Conservation (phyloP, 352 stramenopile species). For the Labyrinthula sp. region DNA sequence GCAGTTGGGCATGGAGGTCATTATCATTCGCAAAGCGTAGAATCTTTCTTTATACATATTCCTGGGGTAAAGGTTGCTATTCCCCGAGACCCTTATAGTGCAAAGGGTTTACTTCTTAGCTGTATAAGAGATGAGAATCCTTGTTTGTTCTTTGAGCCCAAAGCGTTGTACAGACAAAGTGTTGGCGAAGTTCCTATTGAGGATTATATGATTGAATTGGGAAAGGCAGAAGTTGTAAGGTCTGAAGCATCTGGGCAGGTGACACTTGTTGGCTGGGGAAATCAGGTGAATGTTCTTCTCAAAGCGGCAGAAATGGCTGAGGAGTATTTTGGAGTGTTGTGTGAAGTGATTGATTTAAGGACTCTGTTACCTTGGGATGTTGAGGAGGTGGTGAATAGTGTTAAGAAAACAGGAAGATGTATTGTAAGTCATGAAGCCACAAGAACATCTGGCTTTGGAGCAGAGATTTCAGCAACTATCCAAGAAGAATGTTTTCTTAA, state of each 20-base stretch:
- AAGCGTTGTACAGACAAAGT: constrained; percentile 69
- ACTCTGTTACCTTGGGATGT: constrained; percentile 91
- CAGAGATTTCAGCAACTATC: constrained; percentile 77
- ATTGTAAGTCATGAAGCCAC: constrained; percentile 88
- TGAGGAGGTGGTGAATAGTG: constrained; percentile 71
- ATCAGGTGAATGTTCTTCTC: constrained; percentile 58
- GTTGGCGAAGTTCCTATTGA: constrained; percentile 80
- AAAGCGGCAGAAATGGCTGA: constrained; percentile 59
- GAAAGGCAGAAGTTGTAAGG: constrained; percentile 77
- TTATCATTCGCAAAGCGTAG: constrained; percentile 74
- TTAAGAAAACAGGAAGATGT: constrained; percentile 85
- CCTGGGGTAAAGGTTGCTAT: constrained; percentile 91
- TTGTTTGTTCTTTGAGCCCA: constrained; percentile 92
- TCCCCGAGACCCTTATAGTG: constrained; percentile 66
- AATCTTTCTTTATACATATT: constrained; percentile 88
- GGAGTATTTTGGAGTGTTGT: constrained; percentile 66
- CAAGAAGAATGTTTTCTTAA: constrained; percentile 75
- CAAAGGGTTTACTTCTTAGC: constrained; percentile 81
- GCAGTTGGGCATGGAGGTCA: constrained; percentile 72
- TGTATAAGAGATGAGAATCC: constrained; percentile 85
- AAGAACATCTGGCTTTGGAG: constrained; percentile 73
- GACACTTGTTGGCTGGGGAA: constrained; percentile 79
- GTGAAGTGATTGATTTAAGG: constrained; percentile 88
- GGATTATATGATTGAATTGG: constrained; percentile 76
- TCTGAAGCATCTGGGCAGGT: constrained; percentile 66